Conservation (phyloP, 148 eudicot genomes). For the Tetragonia tetragonoides region DNA sequence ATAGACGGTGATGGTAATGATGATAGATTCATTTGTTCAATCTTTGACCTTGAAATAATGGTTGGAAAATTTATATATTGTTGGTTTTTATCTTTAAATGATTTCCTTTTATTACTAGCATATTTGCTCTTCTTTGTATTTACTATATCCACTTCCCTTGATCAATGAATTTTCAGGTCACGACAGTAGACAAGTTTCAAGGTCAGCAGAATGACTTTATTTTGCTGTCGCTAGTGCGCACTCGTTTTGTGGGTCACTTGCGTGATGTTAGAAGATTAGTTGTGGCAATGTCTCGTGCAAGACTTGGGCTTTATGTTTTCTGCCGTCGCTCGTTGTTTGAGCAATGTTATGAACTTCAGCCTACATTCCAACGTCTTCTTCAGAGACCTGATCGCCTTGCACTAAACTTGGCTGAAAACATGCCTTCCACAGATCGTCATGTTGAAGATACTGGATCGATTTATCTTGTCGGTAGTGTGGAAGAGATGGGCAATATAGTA, state of each 20-base stretch:
- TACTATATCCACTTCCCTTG: background rate
- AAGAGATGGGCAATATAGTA: slow-evolving; percentile 78
- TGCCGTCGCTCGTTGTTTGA: slow-evolving; percentile 90
- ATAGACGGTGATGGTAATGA: background rate
- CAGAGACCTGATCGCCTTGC: slow-evolving; percentile 83
- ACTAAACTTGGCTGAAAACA: slow-evolving; percentile 57
- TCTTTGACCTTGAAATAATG: background rate
- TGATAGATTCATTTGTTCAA: background rate
- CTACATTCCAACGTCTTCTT: slow-evolving; percentile 78
- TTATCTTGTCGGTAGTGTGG: slow-evolving; percentile 61
- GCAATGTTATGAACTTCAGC: slow-evolving; percentile 93
- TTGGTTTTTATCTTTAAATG: background rate
- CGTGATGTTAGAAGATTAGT: slow-evolving; percentile 98
- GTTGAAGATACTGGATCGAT: slow-evolving; percentile 67
- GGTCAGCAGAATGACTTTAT: slow-evolving; percentile 97
- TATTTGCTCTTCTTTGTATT: background rate
- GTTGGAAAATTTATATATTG: background rate
- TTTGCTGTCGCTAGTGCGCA: slow-evolving; percentile 85
- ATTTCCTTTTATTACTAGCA: background rate
- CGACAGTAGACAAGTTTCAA: slow-evolving; percentile 98
- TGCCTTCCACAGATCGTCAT: slow-evolving; percentile 60
- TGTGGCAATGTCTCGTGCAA: slow-evolving; percentile 99
- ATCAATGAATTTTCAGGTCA: slow-evolving; percentile 42
- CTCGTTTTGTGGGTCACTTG: slow-evolving; percentile 95
- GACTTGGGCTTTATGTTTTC: slow-evolving; percentile 90